Percentiles rank a stretch among this genome's conserved stretches.
Conservation (phyloP, 768 basidiomycete genomes). For the Mycena vitilis region DNA sequence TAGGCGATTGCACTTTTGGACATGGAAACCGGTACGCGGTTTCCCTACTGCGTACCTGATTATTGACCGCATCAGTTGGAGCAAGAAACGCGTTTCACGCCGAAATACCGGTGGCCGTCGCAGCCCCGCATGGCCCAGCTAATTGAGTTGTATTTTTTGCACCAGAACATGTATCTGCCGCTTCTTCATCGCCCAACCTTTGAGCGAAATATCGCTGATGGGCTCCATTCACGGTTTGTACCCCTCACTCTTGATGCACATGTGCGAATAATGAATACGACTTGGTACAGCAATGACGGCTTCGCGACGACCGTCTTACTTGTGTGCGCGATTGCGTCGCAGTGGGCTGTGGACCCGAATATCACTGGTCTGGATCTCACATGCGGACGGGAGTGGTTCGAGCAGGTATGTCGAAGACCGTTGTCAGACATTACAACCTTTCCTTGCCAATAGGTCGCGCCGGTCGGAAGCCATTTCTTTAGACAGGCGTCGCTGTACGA, state of each 20-base stretch:
- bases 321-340: slow-evolving; percentile 76
- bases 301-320: slow-evolving; percentile 74
- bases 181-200: slow-evolving; percentile 82
- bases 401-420: slow-evolving; percentile 56
- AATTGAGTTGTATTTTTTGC: slow-evolving; percentile 73
- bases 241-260: too few relatives aligned
- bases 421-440: neutral
- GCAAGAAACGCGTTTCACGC: neutral
- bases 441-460: slow-evolving; percentile 45
- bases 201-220: slow-evolving; percentile 58
- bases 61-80: neutral
- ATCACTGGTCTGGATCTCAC: slow-evolving; percentile 50
- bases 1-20: slow-evolving; percentile 17
- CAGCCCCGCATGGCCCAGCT: slow-evolving; percentile 62
- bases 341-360: slow-evolving; percentile 67
- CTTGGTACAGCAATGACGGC: slow-evolving; percentile 44
- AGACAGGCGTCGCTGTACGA: slow-evolving; percentile 76
- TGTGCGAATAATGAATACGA: too few relatives aligned
- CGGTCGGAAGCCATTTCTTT: slow-evolving; percentile 70
- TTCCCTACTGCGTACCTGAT: too few relatives aligned
- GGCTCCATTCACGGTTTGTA: slow-evolving; percentile 53
- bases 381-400: slow-evolving; percentile 74
- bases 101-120: slow-evolving; percentile 60
- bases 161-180: slow-evolving; percentile 68
- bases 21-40: neutral